Base-by-base conservation (phyloP, 2,329 filamentous ascomycete species). In the Microascus cirrosus region DNA sequence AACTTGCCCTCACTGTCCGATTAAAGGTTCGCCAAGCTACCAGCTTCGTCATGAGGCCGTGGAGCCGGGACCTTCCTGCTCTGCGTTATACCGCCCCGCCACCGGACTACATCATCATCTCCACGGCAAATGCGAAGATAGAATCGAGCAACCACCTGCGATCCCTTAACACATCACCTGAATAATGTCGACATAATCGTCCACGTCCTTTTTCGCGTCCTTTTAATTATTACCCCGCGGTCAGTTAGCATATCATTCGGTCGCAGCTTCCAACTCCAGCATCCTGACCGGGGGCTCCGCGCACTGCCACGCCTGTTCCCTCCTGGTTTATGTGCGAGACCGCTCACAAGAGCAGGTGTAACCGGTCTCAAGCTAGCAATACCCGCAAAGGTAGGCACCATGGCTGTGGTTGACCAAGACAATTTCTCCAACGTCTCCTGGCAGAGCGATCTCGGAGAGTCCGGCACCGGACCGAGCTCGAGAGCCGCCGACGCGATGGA, bases 391-490 rank as follows among this genome's bases (percentile, higher is more conserved):
- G 45, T 50, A 50, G n/a, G 22, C 45, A 45, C 15, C 15, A 53
- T 76, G 75, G 71, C 76, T 61, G 75, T 75, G 65, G 74, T 77
- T 63, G 77, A 80, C 65, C 74, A 78, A 66, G 86, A 89, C 72
- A 86, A 88, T 73, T 94, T 94, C 72, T 88, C 90, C 68, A 89
- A 83, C 68, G 84, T 93, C 61, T 87, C 87, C 59, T 95, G 90
- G 90, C 78, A 82, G 63, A 85, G 83, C 68, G 84, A 86, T 60
- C 78, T 81, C 52, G 69, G 70, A 63, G 69, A 65, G 61, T 74
- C 68, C 62, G 57, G 60, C 39, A 28, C 39, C 28, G 54, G 39
- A 1, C 32, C 53, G 22, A 34, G 51, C n/a, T 48, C 56, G 22
- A 34, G 36, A 39, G 12, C 53, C 28, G 39, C 22, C 53, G 57